phyloP scores from a whole-genome alignment of 2,329 filamentous ascomycete genomes.

The Pseudocercospora fuligena region DNA sequence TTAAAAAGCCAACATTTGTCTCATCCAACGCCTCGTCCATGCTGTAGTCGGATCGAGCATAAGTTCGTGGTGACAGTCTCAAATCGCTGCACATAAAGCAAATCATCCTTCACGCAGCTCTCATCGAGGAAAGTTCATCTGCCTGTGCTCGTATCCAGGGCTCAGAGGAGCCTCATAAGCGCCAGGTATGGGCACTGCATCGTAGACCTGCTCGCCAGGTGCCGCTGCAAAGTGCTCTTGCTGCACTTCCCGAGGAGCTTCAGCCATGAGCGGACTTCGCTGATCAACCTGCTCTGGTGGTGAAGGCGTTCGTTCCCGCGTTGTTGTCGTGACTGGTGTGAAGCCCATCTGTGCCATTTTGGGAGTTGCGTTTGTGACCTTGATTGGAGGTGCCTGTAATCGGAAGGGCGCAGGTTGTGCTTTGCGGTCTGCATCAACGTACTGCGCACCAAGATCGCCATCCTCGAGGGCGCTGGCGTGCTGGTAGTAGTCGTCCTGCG shows the following conservation, averaged over 20 bases:
- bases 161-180: constrained; percentile 62
- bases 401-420: constrained; percentile 67
- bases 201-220: constrained; percentile 83
- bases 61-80: constrained; percentile 15
- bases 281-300: constrained; percentile 40
- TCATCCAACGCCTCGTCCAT: constrained; percentile 4
- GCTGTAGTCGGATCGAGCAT: constrained; percentile 10
- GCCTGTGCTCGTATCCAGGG: constrained; percentile 26
- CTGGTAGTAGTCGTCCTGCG: constrained; percentile 46
- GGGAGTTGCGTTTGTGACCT: constrained; percentile 77
- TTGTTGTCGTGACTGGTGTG: constrained; percentile 46
- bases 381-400: constrained; percentile 75
- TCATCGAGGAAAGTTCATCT: constrained; percentile 24
- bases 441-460: constrained; percentile 56
- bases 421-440: constrained; percentile 61
- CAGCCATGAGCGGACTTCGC: constrained; percentile 45
- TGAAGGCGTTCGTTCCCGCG: constrained; percentile 31
- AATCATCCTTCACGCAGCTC: constrained; percentile 12
- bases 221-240: constrained; percentile 71
- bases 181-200: constrained; percentile 83
- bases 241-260: constrained; percentile 50
- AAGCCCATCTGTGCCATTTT: constrained; percentile 69
- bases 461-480: constrained; percentile 43
- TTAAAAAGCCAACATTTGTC: constrained; percentile 20
- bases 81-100: constrained; percentile 3